Base-by-base conservation (phyloP, 495 filamentous ascomycete species). In the Cairneyella variabilis region DNA sequence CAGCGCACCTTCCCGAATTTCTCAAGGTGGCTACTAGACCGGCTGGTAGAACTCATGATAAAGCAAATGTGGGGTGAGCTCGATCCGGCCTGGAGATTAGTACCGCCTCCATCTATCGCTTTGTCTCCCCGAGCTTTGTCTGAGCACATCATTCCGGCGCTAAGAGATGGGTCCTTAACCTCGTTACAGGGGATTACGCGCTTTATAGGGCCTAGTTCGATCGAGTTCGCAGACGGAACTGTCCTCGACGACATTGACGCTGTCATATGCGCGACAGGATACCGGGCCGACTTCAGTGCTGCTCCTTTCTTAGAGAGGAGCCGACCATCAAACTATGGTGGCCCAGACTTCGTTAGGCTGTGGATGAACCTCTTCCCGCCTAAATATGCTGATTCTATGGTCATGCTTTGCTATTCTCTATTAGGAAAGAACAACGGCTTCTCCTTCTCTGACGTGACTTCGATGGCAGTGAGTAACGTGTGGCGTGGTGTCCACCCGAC, bases 361-460 rank as follows among this genome's bases (percentile, higher is more conserved):
- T 70, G 61, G 54, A 66, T 68, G 58, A 71, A 70, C 48, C 28
- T 74, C 38, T 68, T 69, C 52, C 69, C 69, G n/a, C 64, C 68
- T 9, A 38, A 53, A 23, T 64, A 70, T 53, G 64, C 69, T 7
- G 62, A 67, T 43, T 66, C 62, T 21, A 48, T 64, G 18, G 66
- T 60, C 12, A 32, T 68, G 41, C 50, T 71, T 22, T 41, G 37
- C 36, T 39, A 51, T 51, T 49, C 46, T 23, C 30, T 32, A 20
- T 37, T 51, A 14, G 37, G 36, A 17, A 40, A 41, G 36, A 67
- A 61, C 54, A 63, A 69, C 46, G 67, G 63, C 34, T 70, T 68
- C 44, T 56, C 54, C 22, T 65, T 71, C 52, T 58, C 56, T 40
- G 68, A 71, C 46, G 60, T 69, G 12, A 59, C 62, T 30, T 58